Conservation (phyloP, 1,139 yeast species). For the Hemisphaericaspora xylanilytica region DNA sequence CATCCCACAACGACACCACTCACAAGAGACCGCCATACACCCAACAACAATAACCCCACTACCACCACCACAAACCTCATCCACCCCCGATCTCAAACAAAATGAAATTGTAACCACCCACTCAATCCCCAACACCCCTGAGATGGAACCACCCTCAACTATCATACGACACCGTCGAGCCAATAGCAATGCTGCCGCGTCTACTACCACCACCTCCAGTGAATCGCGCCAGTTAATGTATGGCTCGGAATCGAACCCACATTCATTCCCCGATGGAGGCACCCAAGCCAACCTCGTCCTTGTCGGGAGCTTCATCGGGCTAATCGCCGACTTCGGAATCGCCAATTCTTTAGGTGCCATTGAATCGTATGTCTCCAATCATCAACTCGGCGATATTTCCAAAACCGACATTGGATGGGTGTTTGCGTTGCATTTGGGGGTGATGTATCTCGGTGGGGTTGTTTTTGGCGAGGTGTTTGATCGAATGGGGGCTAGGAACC, state of each 20-base stretch:
- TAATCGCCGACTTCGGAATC: constrained; percentile 61
- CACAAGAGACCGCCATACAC: background rate
- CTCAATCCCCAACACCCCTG: too few relatives aligned
- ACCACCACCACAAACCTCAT: too few relatives aligned
- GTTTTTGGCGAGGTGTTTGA: constrained; percentile 65
- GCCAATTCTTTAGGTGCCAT: constrained; percentile 59
- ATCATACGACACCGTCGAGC: background rate
- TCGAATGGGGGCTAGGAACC: constrained; percentile 47
- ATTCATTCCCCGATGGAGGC: constrained; percentile 64
- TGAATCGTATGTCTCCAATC: constrained; percentile 52
- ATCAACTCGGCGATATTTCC: constrained; percentile 45
- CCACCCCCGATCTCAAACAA: background rate
- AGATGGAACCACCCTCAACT: too few relatives aligned
- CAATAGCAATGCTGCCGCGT: background rate
- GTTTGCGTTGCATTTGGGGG: constrained; percentile 54
- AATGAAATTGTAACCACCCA: too few relatives aligned
- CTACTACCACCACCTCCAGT: too few relatives aligned
- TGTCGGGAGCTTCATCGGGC: constrained; percentile 59
- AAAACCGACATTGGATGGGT: constrained; percentile 60
- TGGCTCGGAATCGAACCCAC: constrained; percentile 23
- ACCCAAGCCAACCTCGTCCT: constrained; percentile 55
- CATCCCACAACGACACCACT: background rate
- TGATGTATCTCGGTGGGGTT: constrained; percentile 57
- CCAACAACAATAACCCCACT: too few relatives aligned
- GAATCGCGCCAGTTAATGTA: constrained; percentile 20